phyloP scores from a whole-genome alignment of 257 asterid species.

The Avicennia marina region DNA sequence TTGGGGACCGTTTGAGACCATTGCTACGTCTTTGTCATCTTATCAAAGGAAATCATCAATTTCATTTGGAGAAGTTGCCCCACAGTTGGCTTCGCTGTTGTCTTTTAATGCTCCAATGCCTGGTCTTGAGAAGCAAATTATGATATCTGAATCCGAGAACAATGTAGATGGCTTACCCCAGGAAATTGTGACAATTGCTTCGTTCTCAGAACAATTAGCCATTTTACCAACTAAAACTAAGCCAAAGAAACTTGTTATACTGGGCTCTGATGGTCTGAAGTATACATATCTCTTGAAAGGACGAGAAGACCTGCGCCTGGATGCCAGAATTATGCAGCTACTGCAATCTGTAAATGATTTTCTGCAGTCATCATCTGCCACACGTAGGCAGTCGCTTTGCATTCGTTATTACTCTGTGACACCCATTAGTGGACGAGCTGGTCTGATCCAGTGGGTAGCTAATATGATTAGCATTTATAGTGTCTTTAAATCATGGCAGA shows the following conservation, averaged over 20 bases:
- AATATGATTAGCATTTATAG: constrained; percentile 84
- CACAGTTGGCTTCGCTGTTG: constrained; percentile 68
- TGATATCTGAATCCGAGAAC: constrained; percentile 51
- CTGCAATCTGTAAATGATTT: constrained; percentile 90
- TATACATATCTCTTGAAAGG: constrained; percentile 98
- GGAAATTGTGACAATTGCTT: constrained; percentile 73
- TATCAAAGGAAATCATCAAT: constrained; percentile 86
- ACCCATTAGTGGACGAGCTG: constrained; percentile 98
- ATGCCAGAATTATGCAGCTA: constrained; percentile 99
- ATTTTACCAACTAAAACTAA: constrained; percentile 94
- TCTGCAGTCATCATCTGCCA: constrained; percentile 69
- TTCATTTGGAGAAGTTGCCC: constrained; percentile 90
- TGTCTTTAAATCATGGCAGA: constrained; percentile 96
- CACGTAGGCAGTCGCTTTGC: constrained; percentile 66
- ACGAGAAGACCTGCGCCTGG: constrained; percentile 97
- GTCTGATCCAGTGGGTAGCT: constrained; percentile 98
- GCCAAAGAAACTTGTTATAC: constrained; percentile 73
- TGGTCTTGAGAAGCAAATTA: constrained; percentile 86
- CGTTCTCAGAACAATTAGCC: constrained; percentile 67
- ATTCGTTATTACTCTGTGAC: constrained; percentile 93
- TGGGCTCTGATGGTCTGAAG: constrained; percentile 92
- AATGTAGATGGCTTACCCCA: constrained; percentile 37
- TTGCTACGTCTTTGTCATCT: constrained; percentile 87
- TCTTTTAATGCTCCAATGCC: constrained; percentile 98
- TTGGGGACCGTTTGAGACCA: constrained; percentile 90